Evolutionary conservation across 306 rosid species (phyloP), one percentile per base, ranked within the genome.

Genomic region (Castanea mollissima): DNA sequence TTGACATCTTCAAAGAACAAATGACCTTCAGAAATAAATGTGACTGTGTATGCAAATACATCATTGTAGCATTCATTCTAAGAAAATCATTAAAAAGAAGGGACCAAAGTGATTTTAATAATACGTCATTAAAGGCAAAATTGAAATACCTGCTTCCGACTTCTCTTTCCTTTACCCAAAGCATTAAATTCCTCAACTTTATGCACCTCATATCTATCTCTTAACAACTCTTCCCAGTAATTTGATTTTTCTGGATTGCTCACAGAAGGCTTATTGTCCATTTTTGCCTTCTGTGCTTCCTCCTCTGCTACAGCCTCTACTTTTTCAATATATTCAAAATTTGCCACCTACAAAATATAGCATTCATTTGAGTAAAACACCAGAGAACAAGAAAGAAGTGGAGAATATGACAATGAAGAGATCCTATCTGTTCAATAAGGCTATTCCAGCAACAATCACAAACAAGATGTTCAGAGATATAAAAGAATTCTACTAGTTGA

Each of bases 171-270:
- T 83, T 95, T 95, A 56, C 99, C 99, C 86, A 95, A 83, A 74
- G 99, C 76, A 75, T 83, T 95, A 71, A 88, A 90, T 85, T 95
- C 99, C 86, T 93, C 99, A 80, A 88, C 83, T 85, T 95, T 93
- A 79, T 93, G 97, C 83, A 83, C 99, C 87, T 93, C 92, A 79
- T 86, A 95, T 83, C 46, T 90, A 85, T 95, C 99, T 85, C 65
- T 87, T 73, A 95, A 80, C 90, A 95, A 86, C 78, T 95, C 99
- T 84, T 95, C 99, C 99, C 99, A 95, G 89, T 80, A 95, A 88
- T 38, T 89, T 62, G 91, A 69, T 81, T 88, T 91, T 64, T 95
- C 99, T 21, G 87, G 41, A 80, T 49, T 87, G 88, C 69, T 89
- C n/a, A 75, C 70, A 0, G 85, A 71, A 73, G 89, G 49, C 73